phyloP scores from a whole-genome alignment of 495 filamentous ascomycete genomes.

The Penicillium antarcticum region DNA sequence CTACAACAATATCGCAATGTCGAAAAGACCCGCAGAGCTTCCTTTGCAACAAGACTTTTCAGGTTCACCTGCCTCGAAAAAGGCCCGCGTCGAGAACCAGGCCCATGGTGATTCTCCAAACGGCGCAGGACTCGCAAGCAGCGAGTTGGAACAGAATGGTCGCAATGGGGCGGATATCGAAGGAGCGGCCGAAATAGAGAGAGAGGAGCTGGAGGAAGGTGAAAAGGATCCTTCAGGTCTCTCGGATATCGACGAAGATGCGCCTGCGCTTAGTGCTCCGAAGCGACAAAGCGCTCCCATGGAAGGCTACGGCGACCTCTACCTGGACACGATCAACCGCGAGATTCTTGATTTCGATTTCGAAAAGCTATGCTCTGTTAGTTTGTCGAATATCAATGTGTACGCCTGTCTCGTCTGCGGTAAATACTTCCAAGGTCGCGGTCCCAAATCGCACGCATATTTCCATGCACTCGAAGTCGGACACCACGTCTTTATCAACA shows the following conservation, averaged over 20 bases:
- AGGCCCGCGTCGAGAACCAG: slow-evolving; percentile 61
- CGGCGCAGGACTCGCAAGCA: slow-evolving; percentile 33
- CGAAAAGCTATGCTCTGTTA: slow-evolving; percentile 95
- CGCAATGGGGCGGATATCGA: slow-evolving; percentile 37
- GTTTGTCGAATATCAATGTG: slow-evolving; percentile 95
- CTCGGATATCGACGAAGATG: slow-evolving; percentile 38
- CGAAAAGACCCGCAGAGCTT: slow-evolving; percentile 75
- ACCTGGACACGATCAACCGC: slow-evolving; percentile 96
- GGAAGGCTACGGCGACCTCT: slow-evolving; percentile 91
- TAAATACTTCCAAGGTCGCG: slow-evolving; percentile 94
- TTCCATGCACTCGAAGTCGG: slow-evolving; percentile 93
- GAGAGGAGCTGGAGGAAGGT: slow-evolving; percentile 39
- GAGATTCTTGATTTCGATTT: slow-evolving; percentile 90
- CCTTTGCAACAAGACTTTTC: slow-evolving; percentile 63
- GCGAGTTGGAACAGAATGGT: slow-evolving; percentile 30
- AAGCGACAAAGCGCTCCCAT: slow-evolving; percentile 71
- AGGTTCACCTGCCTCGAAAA: slow-evolving; percentile 75
- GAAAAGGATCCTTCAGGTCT: slow-evolving; percentile 26
- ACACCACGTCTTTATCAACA: slow-evolving; percentile 98
- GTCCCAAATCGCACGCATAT: slow-evolving; percentile 92
- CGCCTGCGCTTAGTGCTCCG: slow-evolving; percentile 38
- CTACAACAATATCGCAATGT: slow-evolving; percentile 46
- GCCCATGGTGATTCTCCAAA: slow-evolving; percentile 34
- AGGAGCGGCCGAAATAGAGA: slow-evolving; percentile 37
- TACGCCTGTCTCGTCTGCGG: slow-evolving; percentile 98